Percentiles rank a stretch among this genome's conserved stretches.
Evolutionary conservation across 148 eudicot species (phyloP).

Genomic region (Drosera capensis): DNA sequence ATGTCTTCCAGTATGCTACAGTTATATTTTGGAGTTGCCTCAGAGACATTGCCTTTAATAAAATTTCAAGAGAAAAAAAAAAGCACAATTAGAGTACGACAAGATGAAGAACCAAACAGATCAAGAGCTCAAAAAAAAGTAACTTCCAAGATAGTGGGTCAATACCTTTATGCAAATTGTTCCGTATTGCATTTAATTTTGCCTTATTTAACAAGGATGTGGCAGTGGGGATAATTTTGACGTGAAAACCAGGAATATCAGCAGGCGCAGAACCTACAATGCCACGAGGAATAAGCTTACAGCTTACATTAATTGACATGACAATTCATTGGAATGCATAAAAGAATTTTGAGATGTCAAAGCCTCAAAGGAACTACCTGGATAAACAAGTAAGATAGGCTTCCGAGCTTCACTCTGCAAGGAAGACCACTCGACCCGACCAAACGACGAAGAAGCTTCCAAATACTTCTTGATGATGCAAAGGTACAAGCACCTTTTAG

Average conservation of each 20-base stretch:
- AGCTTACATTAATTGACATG: not conserved
- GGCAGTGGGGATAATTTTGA: constrained; percentile 73
- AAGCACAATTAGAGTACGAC: constrained; percentile 3
- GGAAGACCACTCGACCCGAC: constrained; percentile 52
- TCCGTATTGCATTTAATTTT: constrained; percentile 47
- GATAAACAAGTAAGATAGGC: constrained; percentile 57
- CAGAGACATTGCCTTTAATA: constrained; percentile 22
- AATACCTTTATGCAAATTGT: constrained; percentile 61
- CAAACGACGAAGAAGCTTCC: constrained; percentile 26
- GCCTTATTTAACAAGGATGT: constrained; percentile 39
- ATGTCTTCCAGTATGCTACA: constrained; percentile 85
- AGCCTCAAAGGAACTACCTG: constrained; percentile 27
- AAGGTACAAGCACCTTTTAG: constrained; percentile 88
- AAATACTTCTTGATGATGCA: constrained; percentile 66
- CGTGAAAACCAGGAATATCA: constrained; percentile 23
- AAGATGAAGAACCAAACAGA: not conserved
- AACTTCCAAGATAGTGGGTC: not conserved
- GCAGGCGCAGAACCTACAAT: constrained; percentile 24
- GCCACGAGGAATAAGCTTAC: constrained; percentile 2
- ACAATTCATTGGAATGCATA: constrained; percentile 1
- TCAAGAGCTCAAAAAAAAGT: constrained; percentile 1
- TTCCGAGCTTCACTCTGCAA: constrained; percentile 90
- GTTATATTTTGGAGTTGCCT: constrained; percentile 75
- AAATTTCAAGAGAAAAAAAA: constrained; percentile 1
- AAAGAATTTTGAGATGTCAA: not conserved